Evolutionary conservation across 768 basidiomycete species (phyloP), one percentile per base, ranked within the genome.

Genomic region (Tremella yokohamensis): DNA sequence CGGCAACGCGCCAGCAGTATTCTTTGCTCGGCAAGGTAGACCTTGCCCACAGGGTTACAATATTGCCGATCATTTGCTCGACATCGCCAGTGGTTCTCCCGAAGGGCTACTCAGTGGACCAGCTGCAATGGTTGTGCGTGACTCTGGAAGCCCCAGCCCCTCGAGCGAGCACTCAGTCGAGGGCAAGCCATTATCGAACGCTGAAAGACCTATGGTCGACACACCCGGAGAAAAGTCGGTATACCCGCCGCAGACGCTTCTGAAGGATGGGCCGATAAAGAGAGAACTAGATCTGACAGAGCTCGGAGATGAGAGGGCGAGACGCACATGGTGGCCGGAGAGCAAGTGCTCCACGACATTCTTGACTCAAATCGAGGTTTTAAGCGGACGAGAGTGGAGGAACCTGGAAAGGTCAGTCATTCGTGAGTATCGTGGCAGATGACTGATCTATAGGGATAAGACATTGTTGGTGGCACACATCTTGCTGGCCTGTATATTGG

Each of bases 1-100:
- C 1, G 82, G 83, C 0, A 82, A 85, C 55, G 81, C 82, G 0
- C 89, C 91, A 0, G 83, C 82, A 0, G 82, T 83, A 11, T 81
- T 87, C 72, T 88, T 93, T 69, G 79, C 83, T 0, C 77, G 65
- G 19, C 74, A 78, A 20, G 81, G 82, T 4, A 62, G 59, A 40
- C 77, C 82, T 9, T 90, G 85, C 68, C 86, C 83, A 8, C 81
- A 84, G 49, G 90, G 89, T 0, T 92, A 93, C 78, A 96, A 96
- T 66, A 83, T 93, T 16, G 91, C 93, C 0, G 93, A 97, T 73
- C 89, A 93, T 68, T 82, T 96, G 11, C 81, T 97, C 19, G 92
- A 96, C 64, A 82, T 97, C 52, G 91, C 91, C 1, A 86, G 84
- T 66, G 83, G 53, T 0, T 29, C 60, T 3, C 18, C 53, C 18